Evolutionary conservation across 2,329 filamentous ascomycete species (phyloP).

Genomic region (Hypoxylon sp.): DNA sequence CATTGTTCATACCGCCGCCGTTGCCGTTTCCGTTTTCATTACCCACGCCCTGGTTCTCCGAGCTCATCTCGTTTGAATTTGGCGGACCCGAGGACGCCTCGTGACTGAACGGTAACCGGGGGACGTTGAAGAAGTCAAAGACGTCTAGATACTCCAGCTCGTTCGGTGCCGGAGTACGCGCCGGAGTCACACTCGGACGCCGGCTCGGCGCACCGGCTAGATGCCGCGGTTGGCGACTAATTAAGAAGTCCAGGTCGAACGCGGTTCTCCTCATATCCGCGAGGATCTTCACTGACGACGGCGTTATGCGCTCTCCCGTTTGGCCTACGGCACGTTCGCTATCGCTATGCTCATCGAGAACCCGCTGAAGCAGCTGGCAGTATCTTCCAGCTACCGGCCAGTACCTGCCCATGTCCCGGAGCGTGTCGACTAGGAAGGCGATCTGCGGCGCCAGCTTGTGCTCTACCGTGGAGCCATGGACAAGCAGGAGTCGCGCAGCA

Average conservation of each 20-base stretch:
- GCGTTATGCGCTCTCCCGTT: slow-evolving; percentile 80
- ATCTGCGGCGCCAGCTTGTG: slow-evolving; percentile 86
- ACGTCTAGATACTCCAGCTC: slow-evolving; percentile 93
- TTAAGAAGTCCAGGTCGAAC: slow-evolving; percentile 91
- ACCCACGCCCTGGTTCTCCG: slow-evolving; percentile 28
- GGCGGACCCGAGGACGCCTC: slow-evolving; percentile 52
- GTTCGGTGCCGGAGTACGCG: slow-evolving; percentile 80
- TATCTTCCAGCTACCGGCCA: slow-evolving; percentile 92
- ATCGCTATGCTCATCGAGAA: slow-evolving; percentile 88
- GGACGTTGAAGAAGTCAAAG: slow-evolving; percentile 95
- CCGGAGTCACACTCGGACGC: slow-evolving; percentile 69
- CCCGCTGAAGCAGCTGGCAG: slow-evolving; percentile 81
- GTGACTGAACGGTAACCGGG: slow-evolving; percentile 72
- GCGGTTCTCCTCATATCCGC: slow-evolving; percentile 93
- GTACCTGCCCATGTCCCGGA: slow-evolving; percentile 83
- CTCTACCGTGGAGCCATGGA: slow-evolving; percentile 91
- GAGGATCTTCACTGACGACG: slow-evolving; percentile 86
- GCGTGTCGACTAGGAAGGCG: slow-evolving; percentile 83
- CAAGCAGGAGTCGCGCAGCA: slow-evolving; percentile 85
- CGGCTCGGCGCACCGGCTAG: slow-evolving; percentile 59
- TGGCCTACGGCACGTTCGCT: slow-evolving; percentile 69
- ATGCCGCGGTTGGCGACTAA: slow-evolving; percentile 81
- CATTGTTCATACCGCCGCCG: slow-evolving; percentile 44
- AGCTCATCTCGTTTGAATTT: slow-evolving; percentile 38
- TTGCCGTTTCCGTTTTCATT: slow-evolving; percentile 5